These are phyloP conservation scores for Coemansia sp. DNA, from an alignment of 192 early-diverging fungal genomes.

Conservation along the genomic window DNA sequence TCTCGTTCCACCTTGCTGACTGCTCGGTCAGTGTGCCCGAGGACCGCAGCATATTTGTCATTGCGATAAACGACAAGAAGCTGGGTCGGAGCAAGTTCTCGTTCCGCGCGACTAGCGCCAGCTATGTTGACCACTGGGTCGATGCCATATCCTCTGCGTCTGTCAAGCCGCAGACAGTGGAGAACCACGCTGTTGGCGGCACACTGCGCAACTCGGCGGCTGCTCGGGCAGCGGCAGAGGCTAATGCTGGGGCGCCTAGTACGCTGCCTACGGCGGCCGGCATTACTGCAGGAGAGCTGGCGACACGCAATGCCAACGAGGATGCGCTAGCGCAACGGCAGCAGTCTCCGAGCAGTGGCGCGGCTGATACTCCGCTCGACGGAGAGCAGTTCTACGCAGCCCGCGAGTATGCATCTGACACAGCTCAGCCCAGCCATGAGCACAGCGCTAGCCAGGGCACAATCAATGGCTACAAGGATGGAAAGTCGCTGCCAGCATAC, in stretches of 20 bases:
- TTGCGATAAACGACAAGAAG: constrained; percentile 25
- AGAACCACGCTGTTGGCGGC: constrained; percentile 23
- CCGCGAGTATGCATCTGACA: constrained; percentile 1
- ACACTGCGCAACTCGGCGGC: constrained; percentile 33
- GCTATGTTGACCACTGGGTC: constrained; percentile 28
- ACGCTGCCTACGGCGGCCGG: constrained; percentile 34
- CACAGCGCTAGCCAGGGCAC: not conserved
- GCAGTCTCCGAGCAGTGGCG: not conserved
- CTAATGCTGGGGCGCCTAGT: constrained; percentile 3
- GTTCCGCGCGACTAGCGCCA: constrained; percentile 32
- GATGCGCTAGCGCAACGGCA: constrained; percentile 11
- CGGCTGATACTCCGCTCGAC: constrained; percentile 1
- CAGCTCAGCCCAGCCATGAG: not conserved
- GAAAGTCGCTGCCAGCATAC: not conserved
- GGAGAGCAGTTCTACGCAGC: constrained; percentile 22
- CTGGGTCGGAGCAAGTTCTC: constrained; percentile 31
- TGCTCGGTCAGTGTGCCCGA: constrained; percentile 31
- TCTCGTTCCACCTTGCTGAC: constrained; percentile 30
- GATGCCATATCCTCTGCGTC: constrained; percentile 26
- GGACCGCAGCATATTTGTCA: constrained; percentile 22
- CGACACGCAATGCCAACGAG: constrained; percentile 20
- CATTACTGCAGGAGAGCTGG: constrained; percentile 23
- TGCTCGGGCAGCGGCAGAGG: constrained; percentile 12
- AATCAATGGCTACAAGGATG: not conserved
- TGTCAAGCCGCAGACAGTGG: constrained; percentile 5